Conservation (phyloP, 176 grass and related monocot genomes). For the Ananas comosus region DNA sequence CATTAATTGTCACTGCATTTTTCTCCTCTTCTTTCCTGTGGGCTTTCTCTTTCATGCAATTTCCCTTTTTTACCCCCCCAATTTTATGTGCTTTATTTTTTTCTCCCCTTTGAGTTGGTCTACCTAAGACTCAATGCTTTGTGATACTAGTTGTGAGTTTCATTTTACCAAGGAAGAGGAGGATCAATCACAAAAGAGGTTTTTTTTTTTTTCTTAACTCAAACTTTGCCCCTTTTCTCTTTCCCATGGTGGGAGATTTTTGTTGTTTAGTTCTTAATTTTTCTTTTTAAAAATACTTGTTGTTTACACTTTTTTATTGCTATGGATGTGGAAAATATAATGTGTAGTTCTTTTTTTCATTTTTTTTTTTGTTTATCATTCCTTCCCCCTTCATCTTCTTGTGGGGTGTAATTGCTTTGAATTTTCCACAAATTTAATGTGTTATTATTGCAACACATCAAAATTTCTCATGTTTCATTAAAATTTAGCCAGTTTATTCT, state of each 20-base stretch:
- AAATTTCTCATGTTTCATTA: background rate
- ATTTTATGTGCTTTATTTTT: background rate
- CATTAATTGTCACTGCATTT: background rate
- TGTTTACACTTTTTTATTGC: background rate
- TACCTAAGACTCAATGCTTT: background rate
- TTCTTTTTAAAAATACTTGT: constrained; percentile 2
- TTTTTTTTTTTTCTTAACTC: constrained; percentile 8
- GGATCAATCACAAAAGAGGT: constrained; percentile 37
- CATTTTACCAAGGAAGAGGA: constrained; percentile 34
- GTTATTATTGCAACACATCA: background rate
- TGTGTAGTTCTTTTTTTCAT: background rate
- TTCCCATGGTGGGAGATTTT: constrained; percentile 11
- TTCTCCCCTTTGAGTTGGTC: background rate
- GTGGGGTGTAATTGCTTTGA: background rate
- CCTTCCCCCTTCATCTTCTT: background rate
- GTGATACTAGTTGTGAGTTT: constrained; percentile 1
- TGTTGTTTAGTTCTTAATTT: constrained; percentile 8
- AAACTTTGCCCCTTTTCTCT: background rate
- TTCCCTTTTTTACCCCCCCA: background rate
- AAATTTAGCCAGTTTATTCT: background rate
- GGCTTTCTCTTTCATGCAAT: background rate
- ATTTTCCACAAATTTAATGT: background rate
- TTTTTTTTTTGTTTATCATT: background rate
- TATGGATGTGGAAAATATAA: background rate
- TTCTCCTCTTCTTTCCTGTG: background rate